phyloP scores from a whole-genome alignment of 805 yeast genomes.

The Debaryomyces hansenii region DNA sequence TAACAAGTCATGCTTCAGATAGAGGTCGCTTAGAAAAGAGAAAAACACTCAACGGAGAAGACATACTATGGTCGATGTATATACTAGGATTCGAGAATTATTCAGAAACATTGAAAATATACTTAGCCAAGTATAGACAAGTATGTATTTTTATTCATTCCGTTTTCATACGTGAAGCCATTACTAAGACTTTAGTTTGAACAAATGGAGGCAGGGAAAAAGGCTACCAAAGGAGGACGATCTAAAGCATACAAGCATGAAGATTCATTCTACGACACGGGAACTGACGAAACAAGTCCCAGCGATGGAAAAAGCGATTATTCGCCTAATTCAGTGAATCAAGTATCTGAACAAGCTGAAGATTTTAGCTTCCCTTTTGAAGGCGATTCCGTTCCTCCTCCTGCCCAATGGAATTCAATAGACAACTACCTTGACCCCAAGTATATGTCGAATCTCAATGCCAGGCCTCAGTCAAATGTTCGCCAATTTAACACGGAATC shows the following conservation, averaged over 20 bases:
- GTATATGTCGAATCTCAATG: constrained; percentile 3
- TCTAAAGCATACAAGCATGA: constrained; percentile 1
- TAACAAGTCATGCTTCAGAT: constrained; percentile 80
- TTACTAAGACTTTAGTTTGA: constrained; percentile 15
- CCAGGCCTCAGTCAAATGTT: constrained; percentile 6
- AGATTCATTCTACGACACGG: background rate
- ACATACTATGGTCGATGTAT: constrained; percentile 64
- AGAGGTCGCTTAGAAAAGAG: constrained; percentile 69
- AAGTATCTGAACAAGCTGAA: background rate
- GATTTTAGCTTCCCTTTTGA: background rate
- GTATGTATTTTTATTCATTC: constrained; percentile 4
- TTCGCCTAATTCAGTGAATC: background rate
- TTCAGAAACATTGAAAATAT: constrained; percentile 73
- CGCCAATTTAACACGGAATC: constrained; percentile 1
- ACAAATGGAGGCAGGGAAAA: constrained; percentile 13
- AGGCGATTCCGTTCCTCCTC: background rate
- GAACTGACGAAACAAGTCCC: background rate
- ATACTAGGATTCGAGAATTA: constrained; percentile 77
- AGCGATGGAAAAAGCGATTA: background rate
- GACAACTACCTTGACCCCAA: constrained; percentile 6
- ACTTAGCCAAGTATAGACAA: constrained; percentile 34
- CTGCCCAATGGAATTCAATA: constrained; percentile 1
- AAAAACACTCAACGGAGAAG: constrained; percentile 79
- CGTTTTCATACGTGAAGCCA: too few species aligned
- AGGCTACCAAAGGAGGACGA: background rate